Evolutionary conservation across 2,329 filamentous ascomycete genomes (phyloP).

Genomic region (Septoria linicola): DNA sequence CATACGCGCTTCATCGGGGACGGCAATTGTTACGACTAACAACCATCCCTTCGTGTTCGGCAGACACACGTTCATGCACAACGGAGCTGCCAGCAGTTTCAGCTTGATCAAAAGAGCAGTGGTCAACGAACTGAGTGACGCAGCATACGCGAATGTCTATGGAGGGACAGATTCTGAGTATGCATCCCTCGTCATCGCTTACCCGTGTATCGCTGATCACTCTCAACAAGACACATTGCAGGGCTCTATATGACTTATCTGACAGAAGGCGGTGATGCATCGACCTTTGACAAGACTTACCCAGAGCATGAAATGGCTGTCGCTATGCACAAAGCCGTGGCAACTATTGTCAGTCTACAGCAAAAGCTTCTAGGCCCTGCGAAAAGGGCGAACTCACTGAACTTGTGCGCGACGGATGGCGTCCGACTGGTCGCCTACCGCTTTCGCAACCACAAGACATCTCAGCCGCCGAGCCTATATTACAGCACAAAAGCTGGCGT

Average conservation of each 20-base stretch:
- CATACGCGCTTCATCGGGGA: conserved; percentile 53
- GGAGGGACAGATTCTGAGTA: conserved; percentile 55
- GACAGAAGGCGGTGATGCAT: conserved; percentile 33
- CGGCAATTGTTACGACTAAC: conserved; percentile 51
- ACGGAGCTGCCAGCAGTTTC: conserved; percentile 53
- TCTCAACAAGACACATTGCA: conserved; percentile 40
- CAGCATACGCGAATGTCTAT: conserved; percentile 50
- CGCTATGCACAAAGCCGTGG: conserved; percentile 46
- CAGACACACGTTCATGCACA: conserved; percentile 57
- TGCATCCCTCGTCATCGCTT: conserved; percentile 28
- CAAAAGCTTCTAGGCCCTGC: conserved; percentile 43
- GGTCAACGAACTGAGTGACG: conserved; percentile 46
- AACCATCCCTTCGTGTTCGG: conserved; percentile 58
- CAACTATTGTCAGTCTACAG: conserved; percentile 50
- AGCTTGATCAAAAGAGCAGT: conserved; percentile 48
- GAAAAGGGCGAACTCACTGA: conserved; percentile 51
- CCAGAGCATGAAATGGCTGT: conserved; percentile 44
- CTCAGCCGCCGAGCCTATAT: conserved; percentile 55
- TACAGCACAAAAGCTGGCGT: conserved; percentile 50
- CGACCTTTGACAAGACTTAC: conserved; percentile 42
- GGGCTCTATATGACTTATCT: conserved; percentile 52
- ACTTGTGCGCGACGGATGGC: conserved; percentile 55
- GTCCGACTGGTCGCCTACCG: conserved; percentile 51
- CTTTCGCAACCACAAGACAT: conserved; percentile 53
- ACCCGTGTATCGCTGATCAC: not conserved